A percentile compares a stretch with the other conserved stretches of the same genome.
These are phyloP conservation scores for Aphelidium insulamus DNA, from an alignment of 371 early-diverging fungal genomes.

Conservation along the genomic window DNA sequence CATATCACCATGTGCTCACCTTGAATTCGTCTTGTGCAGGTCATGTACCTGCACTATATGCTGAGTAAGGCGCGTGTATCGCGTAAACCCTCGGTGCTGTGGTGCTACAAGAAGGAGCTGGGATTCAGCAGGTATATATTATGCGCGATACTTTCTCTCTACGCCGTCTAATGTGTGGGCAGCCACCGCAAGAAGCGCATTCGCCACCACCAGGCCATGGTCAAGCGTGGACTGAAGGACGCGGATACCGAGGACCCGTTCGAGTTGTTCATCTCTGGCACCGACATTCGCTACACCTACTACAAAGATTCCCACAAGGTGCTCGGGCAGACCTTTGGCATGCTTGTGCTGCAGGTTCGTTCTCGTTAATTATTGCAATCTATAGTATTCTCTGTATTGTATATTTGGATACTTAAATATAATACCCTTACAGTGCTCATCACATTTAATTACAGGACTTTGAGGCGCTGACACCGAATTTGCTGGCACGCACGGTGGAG, in stretches of 20 bases:
- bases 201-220: slow-evolving; percentile 70
- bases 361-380: slow-evolving; percentile 4
- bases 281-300: slow-evolving; percentile 89
- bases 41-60: slow-evolving; percentile 89
- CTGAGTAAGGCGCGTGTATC: slow-evolving; percentile 79
- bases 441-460: slow-evolving; percentile 45
- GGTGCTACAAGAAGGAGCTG: slow-evolving; percentile 97
- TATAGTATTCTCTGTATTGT: too few relatives aligned
- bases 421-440: slow-evolving; percentile 7
- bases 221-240: slow-evolving; percentile 70
- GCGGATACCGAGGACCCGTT: slow-evolving; percentile 86
- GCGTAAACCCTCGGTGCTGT: slow-evolving; percentile 76
- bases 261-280: slow-evolving; percentile 81
- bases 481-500: slow-evolving; percentile 91
- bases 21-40: slow-evolving; percentile 12
- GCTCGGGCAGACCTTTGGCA: slow-evolving; percentile 95
- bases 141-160: background rate
- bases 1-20: too few relatives aligned
- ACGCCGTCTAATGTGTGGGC: background rate
- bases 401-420: too few relatives aligned
- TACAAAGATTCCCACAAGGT: slow-evolving; percentile 97
- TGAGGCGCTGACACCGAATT: slow-evolving; percentile 94
- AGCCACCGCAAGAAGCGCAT: slow-evolving; percentile 90
- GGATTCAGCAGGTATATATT: slow-evolving; percentile 50
- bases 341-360: slow-evolving; percentile 79